Percentiles rank a stretch among this genome's conserved stretches.
These are phyloP conservation scores for Nymphaea colorata DNA, from an alignment of 164 flowering plant genomes.

Conservation along the genomic window DNA sequence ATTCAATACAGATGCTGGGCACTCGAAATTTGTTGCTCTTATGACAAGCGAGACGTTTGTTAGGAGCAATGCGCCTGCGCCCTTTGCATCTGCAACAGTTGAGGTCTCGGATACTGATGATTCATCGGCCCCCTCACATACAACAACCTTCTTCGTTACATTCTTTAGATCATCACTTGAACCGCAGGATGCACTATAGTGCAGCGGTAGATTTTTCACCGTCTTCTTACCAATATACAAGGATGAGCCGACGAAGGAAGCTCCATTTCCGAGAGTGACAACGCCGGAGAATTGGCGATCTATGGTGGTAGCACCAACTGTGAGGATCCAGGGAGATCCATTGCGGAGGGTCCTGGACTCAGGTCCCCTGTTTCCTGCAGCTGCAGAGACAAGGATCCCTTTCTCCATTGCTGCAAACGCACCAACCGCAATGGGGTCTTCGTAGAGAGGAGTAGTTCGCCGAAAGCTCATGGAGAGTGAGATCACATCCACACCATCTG, in stretches of 20 bases:
- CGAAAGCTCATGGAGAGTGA: conserved; percentile 22
- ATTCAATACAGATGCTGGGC: background rate
- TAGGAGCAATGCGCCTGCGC: background rate
- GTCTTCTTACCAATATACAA: background rate
- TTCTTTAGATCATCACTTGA: background rate
- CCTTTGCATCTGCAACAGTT: background rate
- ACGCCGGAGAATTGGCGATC: conserved; percentile 11
- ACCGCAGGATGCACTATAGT: background rate
- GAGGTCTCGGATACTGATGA: background rate
- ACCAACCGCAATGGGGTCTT: conserved; percentile 6
- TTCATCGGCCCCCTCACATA: background rate
- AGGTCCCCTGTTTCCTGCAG: conserved; percentile 21
- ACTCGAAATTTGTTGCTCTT: background rate
- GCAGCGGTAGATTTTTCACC: background rate
- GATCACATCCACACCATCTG: conserved; percentile 38
- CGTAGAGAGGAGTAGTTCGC: conserved; percentile 2
- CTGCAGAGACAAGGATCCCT: conserved; percentile 4
- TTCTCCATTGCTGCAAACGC: conserved; percentile 9
- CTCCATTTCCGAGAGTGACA: conserved; percentile 22
- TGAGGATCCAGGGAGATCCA: conserved; percentile 1
- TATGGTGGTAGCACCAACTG: conserved; percentile 15
- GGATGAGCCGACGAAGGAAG: conserved; percentile 5
- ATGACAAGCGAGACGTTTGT: background rate
- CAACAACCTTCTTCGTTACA: background rate
- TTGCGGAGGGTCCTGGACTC: conserved; percentile 5